Evolutionary conservation across 306 rosid species (phyloP), one percentile per base, ranked within the genome.

Genomic region (Delonix regia): DNA sequence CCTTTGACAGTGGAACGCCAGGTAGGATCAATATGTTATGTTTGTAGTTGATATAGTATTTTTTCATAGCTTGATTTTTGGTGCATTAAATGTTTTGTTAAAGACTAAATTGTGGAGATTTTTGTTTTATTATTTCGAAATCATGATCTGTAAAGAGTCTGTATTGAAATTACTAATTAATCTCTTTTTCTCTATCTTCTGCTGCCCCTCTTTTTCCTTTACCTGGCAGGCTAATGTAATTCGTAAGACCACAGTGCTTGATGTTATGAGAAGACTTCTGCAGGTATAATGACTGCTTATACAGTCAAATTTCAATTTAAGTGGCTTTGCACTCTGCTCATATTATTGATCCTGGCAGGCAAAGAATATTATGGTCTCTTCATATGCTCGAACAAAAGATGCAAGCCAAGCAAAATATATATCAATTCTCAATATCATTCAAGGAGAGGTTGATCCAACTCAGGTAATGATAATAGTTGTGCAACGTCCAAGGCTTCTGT

Each of bases 361-460:
- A 59, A 94, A 94, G 86, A 94, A 94, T 85, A 89, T 94, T 68
- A 94, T 94, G 98, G 98, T 94, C 69, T 94, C 98, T 70, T 92
- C 98, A 5, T 94, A 94, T 88, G 98, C 98, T 81, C 90, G 97
- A 56, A 94, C 94, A 55, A 94, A 94, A 88, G 98, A 94, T 80
- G 98, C 98, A 52, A 94, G 98, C 87, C 98, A 90, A 83, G 98
- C 98, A 2, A 94, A 94, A 87, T 94, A 94, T 79, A 94, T 94
- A 85, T 94, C 98, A 68, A 94, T 94, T 80, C 87, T 94, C 85
- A 94, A 92, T 84, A 94, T 94, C 85, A 94, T 94, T 71, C 98
- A 94, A 85, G 98, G 98, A 81, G 98, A 94, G 90, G 97, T 94
- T 65, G 98, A 94, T 74, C 98, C 98, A 57, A 94, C 97, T 76